Conservation (phyloP, 805 yeast species). For the Candida ovalis region DNA sequence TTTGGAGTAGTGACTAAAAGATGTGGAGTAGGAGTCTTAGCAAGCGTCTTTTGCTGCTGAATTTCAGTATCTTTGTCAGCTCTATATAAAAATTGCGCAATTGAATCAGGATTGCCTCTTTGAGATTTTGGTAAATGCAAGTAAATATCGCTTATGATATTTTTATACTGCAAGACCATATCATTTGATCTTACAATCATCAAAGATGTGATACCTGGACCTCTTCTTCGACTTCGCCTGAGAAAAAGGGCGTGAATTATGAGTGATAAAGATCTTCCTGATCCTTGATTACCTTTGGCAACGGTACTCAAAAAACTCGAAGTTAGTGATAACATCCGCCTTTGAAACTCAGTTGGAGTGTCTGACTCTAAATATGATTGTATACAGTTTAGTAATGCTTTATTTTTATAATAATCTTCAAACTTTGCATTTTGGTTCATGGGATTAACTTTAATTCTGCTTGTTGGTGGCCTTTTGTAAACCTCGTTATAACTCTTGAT, state of each 20-base stretch:
- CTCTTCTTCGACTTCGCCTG: conserved; percentile 21
- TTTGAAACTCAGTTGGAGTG: conserved; percentile 29
- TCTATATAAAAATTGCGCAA: conserved; percentile 32
- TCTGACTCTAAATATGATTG: conserved; percentile 12
- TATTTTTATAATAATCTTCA: conserved; percentile 17
- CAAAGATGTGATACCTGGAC: conserved; percentile 27
- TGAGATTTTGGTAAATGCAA: conserved; percentile 3
- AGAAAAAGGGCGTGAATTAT: conserved; percentile 25
- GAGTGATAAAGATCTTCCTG: conserved; percentile 29
- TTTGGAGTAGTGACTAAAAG: conserved; percentile 34
- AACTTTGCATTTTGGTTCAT: conserved; percentile 14
- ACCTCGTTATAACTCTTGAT: conserved; percentile 25
- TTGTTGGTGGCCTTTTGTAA: conserved; percentile 14
- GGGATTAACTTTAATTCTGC: conserved; percentile 22
- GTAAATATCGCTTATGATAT: conserved; percentile 11
- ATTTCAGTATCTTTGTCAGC: conserved; percentile 21
- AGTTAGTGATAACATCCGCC: conserved; percentile 25
- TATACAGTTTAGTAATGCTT: conserved; percentile 14
- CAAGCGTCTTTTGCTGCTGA: conserved; percentile 22
- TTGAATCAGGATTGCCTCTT: conserved; percentile 1
- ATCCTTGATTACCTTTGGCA: conserved; percentile 30
- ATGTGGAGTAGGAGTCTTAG: conserved; percentile 26
- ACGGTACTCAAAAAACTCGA: conserved; percentile 27
- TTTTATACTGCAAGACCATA: conserved; percentile 23
- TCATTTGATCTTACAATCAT: conserved; percentile 29